Base-by-base conservation (phyloP, 1,139 yeast genomes). In the Cylindricascospora bacillispora region DNA sequence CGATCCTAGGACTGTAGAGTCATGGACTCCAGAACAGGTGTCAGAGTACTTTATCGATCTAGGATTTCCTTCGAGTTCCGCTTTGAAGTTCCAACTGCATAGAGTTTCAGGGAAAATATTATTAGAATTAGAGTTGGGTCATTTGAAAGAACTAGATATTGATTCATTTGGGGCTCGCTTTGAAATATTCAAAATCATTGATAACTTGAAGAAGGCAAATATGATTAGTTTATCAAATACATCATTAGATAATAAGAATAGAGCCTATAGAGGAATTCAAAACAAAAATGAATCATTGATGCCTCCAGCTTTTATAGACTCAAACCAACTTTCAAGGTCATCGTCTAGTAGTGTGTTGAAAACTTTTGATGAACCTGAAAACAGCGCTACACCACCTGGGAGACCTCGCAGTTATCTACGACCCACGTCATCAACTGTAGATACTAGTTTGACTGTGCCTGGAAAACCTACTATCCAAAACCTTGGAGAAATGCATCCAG, bases 81-180 rank as follows among this genome's bases (percentile, higher is more conserved):
- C 93, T 1, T 75, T 78, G 1, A 75, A 81, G 47, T 92, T 92
- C 54, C 71, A 78, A 4, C 70, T 76, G 41, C 98, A 89, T 57
- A 82, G 85, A 46, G 83, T 89, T 36, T 77, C 89, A 1, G 98
- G 98, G 12, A 63, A 72, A 3, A 86, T 89, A 30, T 59, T 89
- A 30, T 63, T 89, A 33, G 94, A 86, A 52, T 65, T 92, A 41
- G 95, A 86, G 48, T 65, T 86, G 41, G 70, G 83, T 1, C 81
- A 81, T 47, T 65, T 89, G 47, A 89, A 89, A 52, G 98, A 89
- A 54, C 63, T 89, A 35, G 98, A 86, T 39, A 89, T 89, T 31
- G 68, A 74, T 33, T 81, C 94, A 3, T 89, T 89, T 60, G 99
- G 99, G 14, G 86, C 95, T 1, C 65, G 99, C 37, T 89, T 85